Percentiles rank a stretch among this genome's conserved stretches.
Conservation (phyloP, 129 eudicot genomes). For the Tanacetum coccineum region DNA sequence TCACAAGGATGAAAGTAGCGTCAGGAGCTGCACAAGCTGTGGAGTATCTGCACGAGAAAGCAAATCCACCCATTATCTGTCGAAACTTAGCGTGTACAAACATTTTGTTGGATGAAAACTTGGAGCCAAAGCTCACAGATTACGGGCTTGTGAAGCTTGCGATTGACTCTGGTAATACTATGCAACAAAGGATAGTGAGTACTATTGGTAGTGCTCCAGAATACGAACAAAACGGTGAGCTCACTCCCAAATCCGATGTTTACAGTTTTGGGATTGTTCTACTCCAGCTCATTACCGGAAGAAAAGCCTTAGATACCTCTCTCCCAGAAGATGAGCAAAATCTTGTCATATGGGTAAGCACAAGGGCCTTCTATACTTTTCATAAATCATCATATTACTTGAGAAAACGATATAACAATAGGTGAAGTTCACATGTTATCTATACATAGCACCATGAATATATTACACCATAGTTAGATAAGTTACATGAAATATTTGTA, state of each 20-base stretch:
- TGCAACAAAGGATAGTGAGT: not conserved
- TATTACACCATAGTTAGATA: too few relatives aligned
- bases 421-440: too few relatives aligned
- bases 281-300: not conserved
- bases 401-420: too few relatives aligned
- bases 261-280: not conserved
- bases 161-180: too few relatives aligned
- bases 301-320: not conserved
- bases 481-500: too few relatives aligned
- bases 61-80: too few relatives aligned
- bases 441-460: too few relatives aligned
- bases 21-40: too few relatives aligned
- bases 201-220: not conserved
- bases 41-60: too few relatives aligned
- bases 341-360: constrained; percentile 1
- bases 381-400: too few relatives aligned
- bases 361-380: too few relatives aligned
- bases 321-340: not conserved
- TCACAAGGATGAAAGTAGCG: constrained; percentile 13
- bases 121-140: not conserved
- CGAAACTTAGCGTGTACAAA: not conserved
- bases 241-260: not conserved
- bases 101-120: not conserved
- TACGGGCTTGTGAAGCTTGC: not conserved
- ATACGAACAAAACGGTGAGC: not conserved